A percentile compares a stretch with the other conserved stretches of the same genome.
These are phyloP conservation scores for Periconia sp. DNA, from an alignment of 2,329 filamentous ascomycete genomes.

Conservation along the genomic window DNA sequence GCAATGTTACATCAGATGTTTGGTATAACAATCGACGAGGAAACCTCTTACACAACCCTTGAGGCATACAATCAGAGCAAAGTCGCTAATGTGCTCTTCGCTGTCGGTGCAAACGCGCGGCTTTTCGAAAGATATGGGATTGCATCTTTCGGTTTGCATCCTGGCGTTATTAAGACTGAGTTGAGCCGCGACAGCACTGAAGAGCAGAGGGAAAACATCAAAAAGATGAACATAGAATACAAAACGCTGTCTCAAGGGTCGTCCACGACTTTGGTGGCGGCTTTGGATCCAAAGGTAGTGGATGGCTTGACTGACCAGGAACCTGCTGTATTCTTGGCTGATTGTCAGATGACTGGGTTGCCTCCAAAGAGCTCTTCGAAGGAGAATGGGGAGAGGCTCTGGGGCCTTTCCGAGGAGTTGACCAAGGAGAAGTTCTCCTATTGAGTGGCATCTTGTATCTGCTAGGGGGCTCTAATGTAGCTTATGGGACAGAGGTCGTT, in stretches of 20 bases:
- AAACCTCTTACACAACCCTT: conserved; percentile 4
- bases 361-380: conserved; percentile 1
- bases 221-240: not conserved
- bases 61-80: conserved; percentile 15
- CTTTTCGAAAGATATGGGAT: conserved; percentile 3
- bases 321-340: not conserved
- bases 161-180: not conserved
- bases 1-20: not conserved
- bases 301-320: conserved; percentile 1
- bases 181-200: not conserved
- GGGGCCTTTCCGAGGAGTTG: conserved; percentile 12
- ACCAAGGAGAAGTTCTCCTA: conserved; percentile 6
- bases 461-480: not conserved
- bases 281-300: conserved; percentile 5
- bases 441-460: not conserved
- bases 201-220: not conserved
- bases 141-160: not conserved
- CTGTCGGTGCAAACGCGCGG: not conserved
- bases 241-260: not conserved
- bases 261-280: not conserved
- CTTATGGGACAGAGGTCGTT: no score
- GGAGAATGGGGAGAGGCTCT: conserved; percentile 9
- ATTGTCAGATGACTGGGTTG: not conserved
- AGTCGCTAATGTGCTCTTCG: conserved; percentile 12
- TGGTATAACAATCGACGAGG: not conserved